phyloP scores from a whole-genome alignment of 805 yeast species.

The Sugiyamaella boreocaroliniensis region DNA sequence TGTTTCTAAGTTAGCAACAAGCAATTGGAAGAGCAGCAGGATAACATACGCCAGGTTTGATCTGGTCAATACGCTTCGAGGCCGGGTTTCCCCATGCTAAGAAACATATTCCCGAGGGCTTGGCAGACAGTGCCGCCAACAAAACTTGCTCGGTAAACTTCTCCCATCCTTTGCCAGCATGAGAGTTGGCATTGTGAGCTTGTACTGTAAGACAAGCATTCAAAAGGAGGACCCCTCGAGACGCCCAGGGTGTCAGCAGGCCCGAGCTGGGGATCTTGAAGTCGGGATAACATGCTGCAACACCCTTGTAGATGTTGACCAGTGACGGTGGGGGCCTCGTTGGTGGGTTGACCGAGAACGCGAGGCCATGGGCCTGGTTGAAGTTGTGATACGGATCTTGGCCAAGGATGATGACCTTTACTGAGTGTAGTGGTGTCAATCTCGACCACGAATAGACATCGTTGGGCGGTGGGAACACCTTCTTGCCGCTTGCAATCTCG shows the following conservation, averaged over 20 bases:
- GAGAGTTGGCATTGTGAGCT: conserved; percentile 91
- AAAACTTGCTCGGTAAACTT: conserved; percentile 72
- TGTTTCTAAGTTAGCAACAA: conserved; percentile 1
- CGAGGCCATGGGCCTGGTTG: conserved; percentile 94
- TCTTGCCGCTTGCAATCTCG: conserved; percentile 40
- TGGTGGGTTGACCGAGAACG: conserved; percentile 84
- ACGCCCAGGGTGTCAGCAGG: conserved; percentile 75
- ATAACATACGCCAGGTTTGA: conserved; percentile 23
- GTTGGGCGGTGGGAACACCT: conserved; percentile 69
- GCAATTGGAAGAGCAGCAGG: neutral
- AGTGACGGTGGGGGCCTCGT: conserved; percentile 84
- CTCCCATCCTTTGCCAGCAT: conserved; percentile 90
- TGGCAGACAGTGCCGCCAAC: conserved; percentile 37
- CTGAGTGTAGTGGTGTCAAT: conserved; percentile 65
- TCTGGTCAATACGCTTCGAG: conserved; percentile 46
- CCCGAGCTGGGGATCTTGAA: conserved; percentile 62
- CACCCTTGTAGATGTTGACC: conserved; percentile 75
- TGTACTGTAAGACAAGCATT: conserved; percentile 87
- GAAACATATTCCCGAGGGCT: conserved; percentile 54
- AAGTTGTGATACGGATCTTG: conserved; percentile 94
- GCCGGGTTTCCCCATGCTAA: conserved; percentile 84
- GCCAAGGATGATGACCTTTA: conserved; percentile 78
- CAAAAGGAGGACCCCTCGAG: conserved; percentile 77
- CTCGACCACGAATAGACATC: conserved; percentile 91
- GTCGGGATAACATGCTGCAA: conserved; percentile 60